Evolutionary conservation across 192 early-diverging fungal genomes (phyloP).

Genomic region (Umbelopsis sp.): DNA sequence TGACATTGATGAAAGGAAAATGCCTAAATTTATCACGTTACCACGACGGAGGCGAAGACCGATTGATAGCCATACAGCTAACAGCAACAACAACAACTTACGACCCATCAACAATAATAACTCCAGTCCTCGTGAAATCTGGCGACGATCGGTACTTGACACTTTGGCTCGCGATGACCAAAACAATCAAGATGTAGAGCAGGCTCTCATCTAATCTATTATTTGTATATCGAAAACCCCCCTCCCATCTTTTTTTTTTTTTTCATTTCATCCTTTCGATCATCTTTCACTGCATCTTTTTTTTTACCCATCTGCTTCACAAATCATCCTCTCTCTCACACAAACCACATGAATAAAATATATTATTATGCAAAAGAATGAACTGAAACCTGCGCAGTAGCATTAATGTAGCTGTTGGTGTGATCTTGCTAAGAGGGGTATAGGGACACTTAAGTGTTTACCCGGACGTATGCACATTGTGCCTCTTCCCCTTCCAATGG

Average conservation of each 20-base stretch:
- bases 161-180: conserved; percentile 13
- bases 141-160: conserved; percentile 16
- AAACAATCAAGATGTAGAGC: conserved; percentile 18
- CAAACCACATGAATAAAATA: too few species aligned
- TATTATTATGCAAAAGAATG: too few species aligned
- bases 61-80: neutral
- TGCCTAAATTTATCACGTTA: conserved; percentile 53
- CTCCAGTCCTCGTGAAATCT: neutral
- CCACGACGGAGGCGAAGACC: conserved; percentile 29
- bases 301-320: too few species aligned
- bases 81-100: neutral
- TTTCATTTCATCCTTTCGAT: neutral
- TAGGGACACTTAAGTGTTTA: too few species aligned
- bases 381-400: too few species aligned
- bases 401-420: too few species aligned
- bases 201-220: conserved; percentile 14
- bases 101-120: neutral
- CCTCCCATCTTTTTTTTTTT: neutral
- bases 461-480: too few species aligned
- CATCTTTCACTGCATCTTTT: neutral
- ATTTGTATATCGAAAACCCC: neutral
- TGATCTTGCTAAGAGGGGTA: too few species aligned
- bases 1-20: conserved; percentile 44
- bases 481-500: neutral
- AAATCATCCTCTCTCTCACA: too few species aligned